A percentile compares a stretch with the other conserved stretches of the same genome.
Evolutionary conservation across 768 basidiomycete species (phyloP).

Genomic region (Russula virescens): DNA sequence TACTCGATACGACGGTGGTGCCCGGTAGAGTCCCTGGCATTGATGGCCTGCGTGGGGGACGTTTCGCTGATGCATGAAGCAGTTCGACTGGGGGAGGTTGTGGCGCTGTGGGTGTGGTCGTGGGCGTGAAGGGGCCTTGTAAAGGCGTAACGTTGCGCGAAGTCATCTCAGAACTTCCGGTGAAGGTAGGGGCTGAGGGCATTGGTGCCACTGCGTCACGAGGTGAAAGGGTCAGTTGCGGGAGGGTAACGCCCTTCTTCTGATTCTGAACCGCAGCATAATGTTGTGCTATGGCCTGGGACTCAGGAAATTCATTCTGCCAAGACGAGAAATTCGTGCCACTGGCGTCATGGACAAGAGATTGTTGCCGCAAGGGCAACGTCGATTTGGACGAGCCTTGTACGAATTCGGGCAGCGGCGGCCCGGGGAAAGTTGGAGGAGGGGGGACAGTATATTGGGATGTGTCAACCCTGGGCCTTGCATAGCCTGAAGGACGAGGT

Average conservation of each 20-base stretch:
- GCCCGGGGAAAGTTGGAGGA: background rate
- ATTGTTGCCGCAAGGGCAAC: background rate
- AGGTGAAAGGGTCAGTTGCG: background rate
- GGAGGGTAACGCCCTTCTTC: background rate
- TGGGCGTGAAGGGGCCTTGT: background rate
- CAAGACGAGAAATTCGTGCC: background rate
- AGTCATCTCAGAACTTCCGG: background rate
- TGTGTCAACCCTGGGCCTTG: background rate
- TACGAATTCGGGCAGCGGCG: constrained; percentile 9
- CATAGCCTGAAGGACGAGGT: background rate
- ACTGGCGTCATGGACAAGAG: background rate
- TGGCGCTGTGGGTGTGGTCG: background rate
- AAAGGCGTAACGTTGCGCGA: background rate
- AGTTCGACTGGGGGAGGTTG: background rate
- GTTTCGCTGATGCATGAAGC: background rate
- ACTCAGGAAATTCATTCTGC: background rate
- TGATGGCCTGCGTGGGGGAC: background rate
- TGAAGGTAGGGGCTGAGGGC: background rate
- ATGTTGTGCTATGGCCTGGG: constrained; percentile 7
- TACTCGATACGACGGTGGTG: background rate
- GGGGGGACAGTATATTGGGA: background rate
- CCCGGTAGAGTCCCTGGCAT: constrained; percentile 15
- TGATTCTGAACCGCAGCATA: constrained; percentile 3
- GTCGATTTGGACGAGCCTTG: constrained; percentile 11
- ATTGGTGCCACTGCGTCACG: background rate